phyloP scores from a whole-genome alignment of 2,329 filamentous ascomycete genomes.

The Scedosporium minutisporum region DNA sequence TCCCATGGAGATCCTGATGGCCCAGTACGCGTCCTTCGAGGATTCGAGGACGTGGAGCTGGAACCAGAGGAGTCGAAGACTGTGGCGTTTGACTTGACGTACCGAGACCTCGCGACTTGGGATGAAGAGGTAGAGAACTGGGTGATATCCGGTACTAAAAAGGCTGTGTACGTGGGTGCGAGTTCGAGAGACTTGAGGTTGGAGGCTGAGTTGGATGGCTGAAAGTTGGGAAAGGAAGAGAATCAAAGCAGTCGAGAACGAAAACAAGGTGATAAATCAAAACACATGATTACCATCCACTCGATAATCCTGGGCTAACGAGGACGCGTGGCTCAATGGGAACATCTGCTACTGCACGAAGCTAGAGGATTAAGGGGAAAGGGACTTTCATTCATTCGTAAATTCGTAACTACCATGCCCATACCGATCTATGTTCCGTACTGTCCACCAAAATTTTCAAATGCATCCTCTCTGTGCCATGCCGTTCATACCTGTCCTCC shows the following conservation, averaged over 20 bases:
- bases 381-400: not conserved
- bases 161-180: not conserved
- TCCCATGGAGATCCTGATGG: not conserved
- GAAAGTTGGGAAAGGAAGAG: not conserved
- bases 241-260: no score
- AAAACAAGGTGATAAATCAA: not conserved
- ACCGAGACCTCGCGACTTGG: slow-evolving; percentile 3
- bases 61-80: not conserved
- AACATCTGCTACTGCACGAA: not conserved
- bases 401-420: not conserved
- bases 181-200: slow-evolving; percentile 1
- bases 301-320: not conserved
- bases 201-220: not conserved
- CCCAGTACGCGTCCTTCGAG: not conserved
- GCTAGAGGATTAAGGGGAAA: not conserved
- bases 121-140: not conserved
- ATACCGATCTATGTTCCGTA: not conserved
- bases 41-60: slow-evolving; percentile 1
- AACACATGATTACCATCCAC: not conserved
- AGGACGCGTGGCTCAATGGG: not conserved
- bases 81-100: slow-evolving; percentile 4
- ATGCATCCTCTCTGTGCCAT: not conserved
- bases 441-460: not conserved
- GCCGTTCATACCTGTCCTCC: not conserved
- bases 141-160: not conserved